A percentile compares a stretch with the other conserved stretches of the same genome.
These are phyloP conservation scores for Corylus heterophylla DNA, from an alignment of 306 rosid genomes.

Conservation along the genomic window DNA sequence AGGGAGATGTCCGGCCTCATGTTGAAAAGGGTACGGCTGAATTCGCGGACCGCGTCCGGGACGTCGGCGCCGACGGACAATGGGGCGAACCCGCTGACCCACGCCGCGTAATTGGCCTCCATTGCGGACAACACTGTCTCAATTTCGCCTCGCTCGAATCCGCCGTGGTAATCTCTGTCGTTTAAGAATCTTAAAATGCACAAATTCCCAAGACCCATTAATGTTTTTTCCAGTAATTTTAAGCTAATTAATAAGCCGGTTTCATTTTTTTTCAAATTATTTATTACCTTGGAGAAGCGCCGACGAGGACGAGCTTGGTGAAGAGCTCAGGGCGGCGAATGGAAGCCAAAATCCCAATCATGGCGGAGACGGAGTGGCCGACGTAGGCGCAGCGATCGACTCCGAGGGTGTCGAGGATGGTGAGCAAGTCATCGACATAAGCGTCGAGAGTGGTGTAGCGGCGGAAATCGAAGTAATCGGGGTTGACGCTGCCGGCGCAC, in stretches of 20 bases:
- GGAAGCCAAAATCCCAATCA: slow-evolving; percentile 88
- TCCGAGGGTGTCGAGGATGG: slow-evolving; percentile 64
- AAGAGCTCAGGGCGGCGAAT: slow-evolving; percentile 88
- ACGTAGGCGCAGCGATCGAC: slow-evolving; percentile 74
- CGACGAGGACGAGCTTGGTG: slow-evolving; percentile 83
- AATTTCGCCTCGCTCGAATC: slow-evolving; percentile 68
- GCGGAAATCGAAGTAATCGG: slow-evolving; percentile 79
- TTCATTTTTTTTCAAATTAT: too few species aligned
- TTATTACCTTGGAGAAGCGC: slow-evolving; percentile 81
- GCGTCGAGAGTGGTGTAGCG: slow-evolving; percentile 89
- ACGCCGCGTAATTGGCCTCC: slow-evolving; percentile 78
- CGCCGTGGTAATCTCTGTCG: slow-evolving; percentile 84
- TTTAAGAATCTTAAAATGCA: slow-evolving; percentile 59
- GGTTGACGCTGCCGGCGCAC: slow-evolving; percentile 99
- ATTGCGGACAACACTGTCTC: slow-evolving; percentile 68
- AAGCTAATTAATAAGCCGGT: too few species aligned
- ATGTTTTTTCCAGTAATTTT: too few species aligned
- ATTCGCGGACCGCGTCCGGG: slow-evolving; percentile 75
- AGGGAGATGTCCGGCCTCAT: slow-evolving; percentile 92
- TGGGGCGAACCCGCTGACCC: slow-evolving; percentile 90
- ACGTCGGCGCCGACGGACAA: slow-evolving; percentile 84
- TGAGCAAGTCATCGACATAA: slow-evolving; percentile 79
- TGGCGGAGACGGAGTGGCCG: slow-evolving; percentile 98
- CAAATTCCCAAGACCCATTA: background rate
- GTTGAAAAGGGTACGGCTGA: slow-evolving; percentile 82